These are phyloP conservation scores for Fusarium oligoseptatum DNA, from an alignment of 2,329 filamentous ascomycete species.

Conservation along the genomic window DNA sequence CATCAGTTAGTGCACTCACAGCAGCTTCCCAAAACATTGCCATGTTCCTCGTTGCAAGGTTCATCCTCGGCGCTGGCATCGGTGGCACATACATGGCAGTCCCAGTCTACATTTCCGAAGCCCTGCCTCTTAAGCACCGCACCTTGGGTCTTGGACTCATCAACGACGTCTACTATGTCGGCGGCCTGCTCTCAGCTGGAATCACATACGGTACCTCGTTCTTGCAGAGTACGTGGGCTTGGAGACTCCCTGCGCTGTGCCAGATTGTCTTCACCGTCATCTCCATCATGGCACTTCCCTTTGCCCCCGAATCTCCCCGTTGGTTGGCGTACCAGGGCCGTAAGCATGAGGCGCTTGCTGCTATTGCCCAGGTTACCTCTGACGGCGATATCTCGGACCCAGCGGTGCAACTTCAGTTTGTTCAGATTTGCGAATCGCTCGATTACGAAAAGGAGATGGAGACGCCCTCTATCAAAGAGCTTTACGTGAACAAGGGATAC, in stretches of 20 bases:
- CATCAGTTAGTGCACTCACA: not conserved
- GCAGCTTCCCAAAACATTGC: not conserved
- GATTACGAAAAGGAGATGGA: not conserved
- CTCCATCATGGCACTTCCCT: not conserved
- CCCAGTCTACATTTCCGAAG: not conserved
- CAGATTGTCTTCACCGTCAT: not conserved
- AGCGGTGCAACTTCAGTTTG: not conserved
- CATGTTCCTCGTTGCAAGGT: not conserved
- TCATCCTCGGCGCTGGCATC: not conserved
- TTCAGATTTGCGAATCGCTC: not conserved
- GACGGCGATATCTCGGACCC: not conserved
- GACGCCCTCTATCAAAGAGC: not conserved
- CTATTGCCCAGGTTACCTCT: not conserved
- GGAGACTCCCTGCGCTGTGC: not conserved
- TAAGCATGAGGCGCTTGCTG: not conserved
- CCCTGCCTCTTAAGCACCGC: not conserved
- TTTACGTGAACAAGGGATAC: not conserved
- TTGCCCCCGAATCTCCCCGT: not conserved
- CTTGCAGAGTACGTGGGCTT: not conserved
- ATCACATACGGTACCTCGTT: not conserved
- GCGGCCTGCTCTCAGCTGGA: not conserved
- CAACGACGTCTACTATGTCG: not conserved
- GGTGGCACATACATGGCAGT: not conserved
- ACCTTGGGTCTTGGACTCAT: not conserved
- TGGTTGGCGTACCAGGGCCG: not conserved